A percentile compares a stretch with the other conserved stretches of the same genome.
Evolutionary conservation across 257 asterid genomes (phyloP).

Genomic region (Penstemon eatonii): DNA sequence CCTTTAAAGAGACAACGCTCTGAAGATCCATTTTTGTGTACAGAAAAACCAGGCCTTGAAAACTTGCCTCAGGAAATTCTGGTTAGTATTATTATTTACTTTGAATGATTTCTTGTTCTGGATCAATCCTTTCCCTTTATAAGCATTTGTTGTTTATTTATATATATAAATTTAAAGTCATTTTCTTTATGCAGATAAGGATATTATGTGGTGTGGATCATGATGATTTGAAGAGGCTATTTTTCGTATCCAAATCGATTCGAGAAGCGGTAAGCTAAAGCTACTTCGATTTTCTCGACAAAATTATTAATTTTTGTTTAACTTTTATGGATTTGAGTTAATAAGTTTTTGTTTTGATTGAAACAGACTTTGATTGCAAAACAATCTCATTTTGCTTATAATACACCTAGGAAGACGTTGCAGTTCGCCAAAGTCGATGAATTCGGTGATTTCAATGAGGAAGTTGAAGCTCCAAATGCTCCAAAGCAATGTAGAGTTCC

Average conservation of each 20-base stretch:
- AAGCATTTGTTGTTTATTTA: not conserved
- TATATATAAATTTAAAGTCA: not conserved
- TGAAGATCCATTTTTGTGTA: conserved; percentile 13
- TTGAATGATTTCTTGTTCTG: not conserved
- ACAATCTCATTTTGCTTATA: conserved; percentile 36
- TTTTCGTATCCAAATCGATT: conserved; percentile 17
- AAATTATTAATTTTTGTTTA: not conserved
- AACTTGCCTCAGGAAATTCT: conserved; percentile 66
- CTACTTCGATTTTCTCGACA: no score
- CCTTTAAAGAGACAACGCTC: conserved; percentile 41
- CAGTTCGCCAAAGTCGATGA: conserved; percentile 25
- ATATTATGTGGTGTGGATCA: conserved; percentile 33
- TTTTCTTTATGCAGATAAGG: conserved; percentile 23
- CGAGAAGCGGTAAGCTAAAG: conserved; percentile 20
- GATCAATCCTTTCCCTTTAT: not conserved
- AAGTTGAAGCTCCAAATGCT: conserved; percentile 36
- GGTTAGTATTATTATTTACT: conserved; percentile 38
- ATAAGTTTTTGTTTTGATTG: conserved; percentile 5
- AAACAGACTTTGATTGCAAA: conserved; percentile 53
- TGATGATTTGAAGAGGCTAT: conserved; percentile 26
- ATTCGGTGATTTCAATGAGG: conserved; percentile 11
- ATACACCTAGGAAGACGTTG: conserved; percentile 40
- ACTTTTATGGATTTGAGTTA: not conserved
- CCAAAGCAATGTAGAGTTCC: conserved; percentile 37
- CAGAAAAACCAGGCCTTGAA: conserved; percentile 44